Percentiles rank a stretch among this genome's conserved stretches.
phyloP scores from a whole-genome alignment of 1,139 yeast species.

The Kodamaea ohmeri region DNA sequence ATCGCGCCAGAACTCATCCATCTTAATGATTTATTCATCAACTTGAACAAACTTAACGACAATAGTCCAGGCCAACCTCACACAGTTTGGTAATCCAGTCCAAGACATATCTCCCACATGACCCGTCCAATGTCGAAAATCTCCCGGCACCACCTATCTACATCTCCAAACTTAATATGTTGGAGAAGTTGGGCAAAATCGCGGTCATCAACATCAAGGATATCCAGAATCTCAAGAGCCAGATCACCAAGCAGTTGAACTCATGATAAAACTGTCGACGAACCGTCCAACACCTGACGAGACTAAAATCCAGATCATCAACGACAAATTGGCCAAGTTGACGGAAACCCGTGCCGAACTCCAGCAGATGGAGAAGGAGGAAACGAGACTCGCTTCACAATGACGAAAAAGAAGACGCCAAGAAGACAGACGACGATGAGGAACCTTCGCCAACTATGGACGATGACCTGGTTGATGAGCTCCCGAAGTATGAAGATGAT shows the following conservation, averaged over 20 bases:
- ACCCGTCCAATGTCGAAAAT: slow-evolving; percentile 42
- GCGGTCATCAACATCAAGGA: slow-evolving; percentile 37
- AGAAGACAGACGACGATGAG: slow-evolving; percentile 7
- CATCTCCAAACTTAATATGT: slow-evolving; percentile 42
- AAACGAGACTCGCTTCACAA: background rate
- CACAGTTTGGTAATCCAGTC: slow-evolving; percentile 45
- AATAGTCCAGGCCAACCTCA: slow-evolving; percentile 35
- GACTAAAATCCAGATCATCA: slow-evolving; percentile 39
- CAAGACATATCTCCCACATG: slow-evolving; percentile 39
- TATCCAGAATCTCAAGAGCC: slow-evolving; percentile 37
- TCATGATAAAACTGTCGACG: slow-evolving; percentile 40
- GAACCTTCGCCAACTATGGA: slow-evolving; percentile 18
- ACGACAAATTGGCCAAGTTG: slow-evolving; percentile 36
- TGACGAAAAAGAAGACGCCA: slow-evolving; percentile 17
- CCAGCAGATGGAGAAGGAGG: slow-evolving; percentile 38
- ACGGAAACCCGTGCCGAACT: slow-evolving; percentile 45
- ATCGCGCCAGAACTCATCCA: slow-evolving; percentile 30
- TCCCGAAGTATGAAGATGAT: slow-evolving; percentile 33
- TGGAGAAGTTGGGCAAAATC: slow-evolving; percentile 42
- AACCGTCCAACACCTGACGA: slow-evolving; percentile 46
- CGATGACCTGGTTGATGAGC: slow-evolving; percentile 11
- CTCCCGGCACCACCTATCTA: slow-evolving; percentile 54
- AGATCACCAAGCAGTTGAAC: slow-evolving; percentile 42
- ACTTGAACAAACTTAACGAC: slow-evolving; percentile 30
- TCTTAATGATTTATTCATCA: slow-evolving; percentile 32